Evolutionary conservation across 352 stramenopile genomes (phyloP).

Genomic region (Pelagophyceae sp.): DNA sequence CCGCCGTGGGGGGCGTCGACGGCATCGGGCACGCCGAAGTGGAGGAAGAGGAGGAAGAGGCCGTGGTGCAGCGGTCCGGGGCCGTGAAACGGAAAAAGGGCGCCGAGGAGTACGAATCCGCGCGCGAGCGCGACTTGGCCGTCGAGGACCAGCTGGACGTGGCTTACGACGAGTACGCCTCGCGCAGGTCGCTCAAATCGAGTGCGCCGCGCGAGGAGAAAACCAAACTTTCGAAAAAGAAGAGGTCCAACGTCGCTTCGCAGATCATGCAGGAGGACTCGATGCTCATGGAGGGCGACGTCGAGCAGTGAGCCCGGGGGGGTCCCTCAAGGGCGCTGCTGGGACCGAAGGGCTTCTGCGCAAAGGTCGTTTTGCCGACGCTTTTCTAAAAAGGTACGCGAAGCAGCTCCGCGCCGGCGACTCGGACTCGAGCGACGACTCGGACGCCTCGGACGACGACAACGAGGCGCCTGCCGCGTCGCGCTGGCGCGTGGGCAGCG

Average conservation of each 20-base stretch:
- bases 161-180: conserved; percentile 50
- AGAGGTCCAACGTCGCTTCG: conserved; percentile 64
- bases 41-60: conserved; percentile 37
- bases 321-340: too few relatives aligned
- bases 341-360: too few relatives aligned
- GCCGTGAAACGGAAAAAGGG: conserved; percentile 24
- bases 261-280: conserved; percentile 50
- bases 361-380: too few relatives aligned
- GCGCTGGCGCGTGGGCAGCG: too few relatives aligned
- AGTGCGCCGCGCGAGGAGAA: conserved; percentile 57
- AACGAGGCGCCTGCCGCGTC: conserved; percentile 24
- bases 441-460: conserved; percentile 34
- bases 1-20: conserved; percentile 39
- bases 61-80: conserved; percentile 23
- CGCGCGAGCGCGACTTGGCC: conserved; percentile 20
- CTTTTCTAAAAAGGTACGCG: too few relatives aligned
- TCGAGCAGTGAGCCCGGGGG: too few relatives aligned
- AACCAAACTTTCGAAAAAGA: conserved; percentile 60
- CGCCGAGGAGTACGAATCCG: conserved; percentile 40
- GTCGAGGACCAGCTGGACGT: conserved; percentile 48
- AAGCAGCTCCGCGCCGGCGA: conserved; percentile 46
- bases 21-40: conserved; percentile 28
- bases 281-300: conserved; percentile 42
- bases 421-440: conserved; percentile 41
- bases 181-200: conserved; percentile 47